Percentiles rank a stretch among this genome's conserved stretches.
phyloP scores from a whole-genome alignment of 73 alveolate species.

The Paramecium sonneborni region DNA sequence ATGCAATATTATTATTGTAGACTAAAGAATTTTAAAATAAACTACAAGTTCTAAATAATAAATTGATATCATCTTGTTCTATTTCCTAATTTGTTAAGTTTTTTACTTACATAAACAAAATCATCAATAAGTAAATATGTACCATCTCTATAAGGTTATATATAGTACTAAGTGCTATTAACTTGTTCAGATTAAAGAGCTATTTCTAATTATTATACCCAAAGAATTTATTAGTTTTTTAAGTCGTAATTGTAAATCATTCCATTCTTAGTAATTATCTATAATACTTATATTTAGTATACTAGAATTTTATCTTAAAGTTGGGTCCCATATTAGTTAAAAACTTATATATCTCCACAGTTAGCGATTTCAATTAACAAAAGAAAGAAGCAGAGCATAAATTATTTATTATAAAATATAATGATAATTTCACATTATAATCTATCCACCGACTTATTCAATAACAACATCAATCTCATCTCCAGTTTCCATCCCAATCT shows the following conservation, averaged over 20 bases:
- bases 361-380: not conserved
- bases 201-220: not conserved
- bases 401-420: not conserved
- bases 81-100: not conserved
- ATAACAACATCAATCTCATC: conserved; percentile 30
- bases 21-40: not conserved
- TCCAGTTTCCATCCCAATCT: conserved; percentile 32
- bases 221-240: not conserved
- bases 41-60: not conserved
- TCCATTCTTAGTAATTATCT: conserved; percentile 19
- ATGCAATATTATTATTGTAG: not conserved
- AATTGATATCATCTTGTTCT: not conserved
- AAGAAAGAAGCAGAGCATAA: not conserved
- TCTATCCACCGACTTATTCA: conserved; percentile 4
- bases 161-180: not conserved
- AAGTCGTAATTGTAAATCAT: conserved; percentile 28
- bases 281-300: not conserved
- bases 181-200: not conserved
- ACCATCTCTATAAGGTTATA: conserved; percentile 23
- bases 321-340: not conserved
- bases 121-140: not conserved
- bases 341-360: not conserved
- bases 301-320: not conserved
- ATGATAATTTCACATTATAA: not conserved
- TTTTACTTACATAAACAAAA: not conserved